A percentile compares a stretch with the other conserved stretches of the same genome.
Conservation (phyloP, 1,139 yeast genomes). For the Protomyces arabidopsidicola region DNA sequence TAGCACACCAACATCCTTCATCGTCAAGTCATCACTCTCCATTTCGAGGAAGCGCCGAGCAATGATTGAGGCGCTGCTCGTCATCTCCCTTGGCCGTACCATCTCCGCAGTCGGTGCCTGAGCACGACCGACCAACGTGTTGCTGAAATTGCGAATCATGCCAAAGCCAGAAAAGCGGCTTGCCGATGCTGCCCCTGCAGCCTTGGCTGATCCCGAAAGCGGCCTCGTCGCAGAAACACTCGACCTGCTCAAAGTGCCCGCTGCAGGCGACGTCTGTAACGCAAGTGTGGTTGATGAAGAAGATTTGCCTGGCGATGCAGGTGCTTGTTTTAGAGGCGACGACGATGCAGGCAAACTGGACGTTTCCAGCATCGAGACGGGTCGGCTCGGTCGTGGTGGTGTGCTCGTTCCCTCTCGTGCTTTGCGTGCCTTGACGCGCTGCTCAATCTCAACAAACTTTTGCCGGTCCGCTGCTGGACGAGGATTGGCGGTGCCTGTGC, state of each 20-base stretch:
- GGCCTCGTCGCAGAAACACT: not conserved
- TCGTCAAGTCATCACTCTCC: conserved; percentile 16
- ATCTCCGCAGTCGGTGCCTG: not conserved
- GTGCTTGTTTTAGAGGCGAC: not conserved
- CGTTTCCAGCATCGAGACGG: not conserved
- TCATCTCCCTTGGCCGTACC: not conserved
- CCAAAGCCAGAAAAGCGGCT: not conserved
- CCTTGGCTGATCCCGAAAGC: not conserved
- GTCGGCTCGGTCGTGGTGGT: not conserved
- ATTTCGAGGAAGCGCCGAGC: conserved; percentile 2
- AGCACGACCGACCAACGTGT: not conserved
- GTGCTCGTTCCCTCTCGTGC: not conserved
- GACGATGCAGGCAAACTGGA: not conserved
- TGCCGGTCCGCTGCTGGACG: not conserved
- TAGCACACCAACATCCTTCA: conserved; percentile 15
- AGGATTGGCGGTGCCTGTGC: not conserved
- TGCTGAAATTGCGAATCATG: not conserved
- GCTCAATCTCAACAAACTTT: not conserved
- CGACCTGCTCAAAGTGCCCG: not conserved
- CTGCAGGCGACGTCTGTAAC: not conserved
- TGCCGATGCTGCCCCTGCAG: not conserved
- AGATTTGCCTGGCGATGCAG: not conserved
- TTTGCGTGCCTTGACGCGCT: not conserved
- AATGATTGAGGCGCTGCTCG: not conserved
- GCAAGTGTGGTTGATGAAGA: not conserved